Evolutionary conservation across 495 filamentous ascomycete genomes (phyloP), one percentile per base, ranked within the genome.

Genomic region (Xylaria flabelliformis): DNA sequence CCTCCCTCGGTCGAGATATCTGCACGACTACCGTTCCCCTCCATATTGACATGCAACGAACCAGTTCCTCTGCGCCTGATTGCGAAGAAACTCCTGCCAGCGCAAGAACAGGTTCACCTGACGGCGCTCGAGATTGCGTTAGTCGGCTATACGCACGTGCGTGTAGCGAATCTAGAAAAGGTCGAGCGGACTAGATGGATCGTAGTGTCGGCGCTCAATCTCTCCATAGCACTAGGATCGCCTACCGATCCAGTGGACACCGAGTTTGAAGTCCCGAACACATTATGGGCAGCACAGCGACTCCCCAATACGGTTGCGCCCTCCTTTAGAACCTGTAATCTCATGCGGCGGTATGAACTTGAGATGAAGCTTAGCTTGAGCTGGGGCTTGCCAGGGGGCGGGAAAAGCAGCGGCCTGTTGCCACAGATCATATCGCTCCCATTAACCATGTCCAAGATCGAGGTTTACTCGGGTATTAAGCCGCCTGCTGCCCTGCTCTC

Each of bases 391-490:
- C 79, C 80, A 29, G 65, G 55, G 1, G 12, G 44, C 34, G 68
- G 68, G 32, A 70, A 48, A 42, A 63, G 67, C 24, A 50, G 77
- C 26, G 64, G 75, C 74, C 29, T 73, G 70, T 76, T 77, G 67
- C 86, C 90, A 51, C 92, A 95, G 77, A 82, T 89, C 51, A 87
- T 93, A 34, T 85, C 92, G 70, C 88, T 97, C 6, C 91, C 93
- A 24, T 84, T 98, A 24, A 86, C 90, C 67, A 90, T 97, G 80
- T 90, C 90, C 72, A 76, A 77, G 48, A 86, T 96, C 71, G 83
- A 93, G 56, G 88, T 99, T 59, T 97, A 88, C 81, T 97, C 94
- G n/a, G 96, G 96, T 77, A 94, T 98, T 55, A 82, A 86, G n/a
- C 95, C 95, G 0, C 94, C 94, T 3, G 80, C 86, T 50, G 90